Evolutionary conservation across 1,284 basidiomycete genomes (phyloP).

Genomic region (Ceratobasidium sp.): DNA sequence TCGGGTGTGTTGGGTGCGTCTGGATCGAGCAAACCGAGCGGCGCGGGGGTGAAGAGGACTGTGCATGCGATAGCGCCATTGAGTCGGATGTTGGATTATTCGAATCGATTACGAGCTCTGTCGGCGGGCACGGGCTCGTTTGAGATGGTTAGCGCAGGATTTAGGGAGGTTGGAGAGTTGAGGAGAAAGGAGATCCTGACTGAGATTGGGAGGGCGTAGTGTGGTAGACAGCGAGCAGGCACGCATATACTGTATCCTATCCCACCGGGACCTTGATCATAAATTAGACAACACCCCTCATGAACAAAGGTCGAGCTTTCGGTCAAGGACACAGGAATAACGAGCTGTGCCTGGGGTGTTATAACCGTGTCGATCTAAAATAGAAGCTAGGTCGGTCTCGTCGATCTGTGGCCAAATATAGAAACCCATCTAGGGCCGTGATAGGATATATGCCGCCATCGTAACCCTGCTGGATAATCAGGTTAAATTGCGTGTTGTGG

Average conservation of each 20-base stretch:
- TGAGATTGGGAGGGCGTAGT: constrained; percentile 77
- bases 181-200: constrained; percentile 74
- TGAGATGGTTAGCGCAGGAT: constrained; percentile 81
- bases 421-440: not conserved
- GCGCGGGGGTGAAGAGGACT: constrained; percentile 62
- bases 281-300: constrained; percentile 2
- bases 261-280: not conserved
- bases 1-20: constrained; percentile 57
- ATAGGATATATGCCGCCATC: not conserved
- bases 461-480: not conserved
- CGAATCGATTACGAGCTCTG: constrained; percentile 77
- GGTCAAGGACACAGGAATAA: not conserved
- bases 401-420: not conserved
- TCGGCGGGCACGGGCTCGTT: constrained; percentile 85
- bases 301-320: not conserved
- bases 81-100: constrained; percentile 82
- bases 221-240: not conserved
- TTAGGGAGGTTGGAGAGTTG: constrained; percentile 68
- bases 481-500: not conserved
- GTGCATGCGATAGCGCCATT: constrained; percentile 78
- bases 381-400: not conserved
- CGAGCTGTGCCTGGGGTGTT: constrained; percentile 3
- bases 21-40: constrained; percentile 49
- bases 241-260: constrained; percentile 1
- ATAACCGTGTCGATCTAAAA: not conserved